A percentile compares a stretch with the other conserved stretches of the same genome.
Conservation (phyloP, 176 grass and related monocot species). For the Carex pumila region DNA sequence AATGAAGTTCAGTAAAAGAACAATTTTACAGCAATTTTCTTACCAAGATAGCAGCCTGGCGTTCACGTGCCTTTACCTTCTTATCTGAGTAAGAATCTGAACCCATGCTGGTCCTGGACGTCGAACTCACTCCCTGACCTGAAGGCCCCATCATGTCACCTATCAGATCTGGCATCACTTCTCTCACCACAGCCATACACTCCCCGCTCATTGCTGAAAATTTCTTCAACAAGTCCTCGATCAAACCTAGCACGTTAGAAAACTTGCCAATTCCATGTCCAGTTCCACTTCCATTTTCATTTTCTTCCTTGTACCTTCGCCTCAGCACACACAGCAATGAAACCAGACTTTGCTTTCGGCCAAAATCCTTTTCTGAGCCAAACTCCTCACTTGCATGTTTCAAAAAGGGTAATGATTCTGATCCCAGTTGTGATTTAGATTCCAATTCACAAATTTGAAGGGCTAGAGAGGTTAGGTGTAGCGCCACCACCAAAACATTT, state of each 20-base stretch:
- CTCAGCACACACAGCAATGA: constrained; percentile 72
- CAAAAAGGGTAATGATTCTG: constrained; percentile 52
- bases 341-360: constrained; percentile 61
- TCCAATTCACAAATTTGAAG: constrained; percentile 79
- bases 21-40: not conserved
- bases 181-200: constrained; percentile 49
- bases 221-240: constrained; percentile 80
- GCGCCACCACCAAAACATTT: constrained; percentile 73
- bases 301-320: constrained; percentile 78
- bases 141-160: constrained; percentile 23
- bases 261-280: constrained; percentile 61
- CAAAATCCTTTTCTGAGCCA: constrained; percentile 30
- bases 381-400: constrained; percentile 54
- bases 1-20: not conserved
- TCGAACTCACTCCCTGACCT: constrained; percentile 23
- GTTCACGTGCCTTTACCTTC: constrained; percentile 74
- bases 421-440: constrained; percentile 9
- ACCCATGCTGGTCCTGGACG: constrained; percentile 17
- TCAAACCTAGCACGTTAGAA: constrained; percentile 74
- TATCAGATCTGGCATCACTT: constrained; percentile 57
- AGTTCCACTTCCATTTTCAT: constrained; percentile 27
- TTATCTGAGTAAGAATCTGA: constrained; percentile 53
- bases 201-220: constrained; percentile 60
- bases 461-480: constrained; percentile 78
- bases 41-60: constrained; percentile 97